A percentile compares a stretch with the other conserved stretches of the same genome.
These are phyloP conservation scores for Colletotrichum spinosum DNA, from an alignment of 2,329 filamentous ascomycete genomes.

Conservation along the genomic window DNA sequence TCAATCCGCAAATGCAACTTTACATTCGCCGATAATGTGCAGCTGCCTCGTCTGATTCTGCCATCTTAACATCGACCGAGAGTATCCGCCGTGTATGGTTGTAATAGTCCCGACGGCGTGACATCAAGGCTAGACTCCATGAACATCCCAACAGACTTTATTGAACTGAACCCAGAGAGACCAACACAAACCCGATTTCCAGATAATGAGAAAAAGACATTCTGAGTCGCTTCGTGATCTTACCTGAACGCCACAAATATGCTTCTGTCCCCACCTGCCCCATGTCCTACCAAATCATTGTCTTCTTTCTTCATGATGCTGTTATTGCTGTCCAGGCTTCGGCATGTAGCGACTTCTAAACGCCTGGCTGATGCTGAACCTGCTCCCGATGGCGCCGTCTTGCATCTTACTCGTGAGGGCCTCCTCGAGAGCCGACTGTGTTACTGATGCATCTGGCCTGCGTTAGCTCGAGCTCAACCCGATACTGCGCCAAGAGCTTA, in stretches of 20 bases:
- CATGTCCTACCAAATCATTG: slow-evolving; percentile 13
- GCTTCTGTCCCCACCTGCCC: slow-evolving; percentile 15
- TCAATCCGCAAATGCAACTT: too few species aligned
- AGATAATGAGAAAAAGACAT: slow-evolving; percentile 11
- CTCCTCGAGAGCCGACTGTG: slow-evolving; percentile 84
- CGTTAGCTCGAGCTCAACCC: slow-evolving; percentile 14
- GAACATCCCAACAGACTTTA: too few species aligned
- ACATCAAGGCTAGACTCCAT: too few species aligned
- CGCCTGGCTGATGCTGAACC: slow-evolving; percentile 78
- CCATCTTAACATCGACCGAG: too few species aligned
- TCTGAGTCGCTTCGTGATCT: slow-evolving; percentile 27
- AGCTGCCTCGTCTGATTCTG: too few species aligned
- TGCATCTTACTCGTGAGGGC: slow-evolving; percentile 79
- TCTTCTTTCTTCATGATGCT: slow-evolving; percentile 7
- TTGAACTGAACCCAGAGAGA: slow-evolving; percentile 2
- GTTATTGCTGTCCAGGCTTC: slow-evolving; percentile 39
- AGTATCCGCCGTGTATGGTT: too few species aligned
- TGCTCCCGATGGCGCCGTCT: slow-evolving; percentile 66
- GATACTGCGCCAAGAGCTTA: slow-evolving; percentile 46
- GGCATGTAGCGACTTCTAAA: slow-evolving; percentile 71
- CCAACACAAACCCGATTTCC: background rate
- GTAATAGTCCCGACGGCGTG: too few species aligned
- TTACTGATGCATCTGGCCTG: slow-evolving; percentile 77
- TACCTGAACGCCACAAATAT: slow-evolving; percentile 36
- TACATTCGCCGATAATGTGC: too few species aligned